Evolutionary conservation across 306 rosid species (phyloP).

Genomic region (Gleditsia sinensis): DNA sequence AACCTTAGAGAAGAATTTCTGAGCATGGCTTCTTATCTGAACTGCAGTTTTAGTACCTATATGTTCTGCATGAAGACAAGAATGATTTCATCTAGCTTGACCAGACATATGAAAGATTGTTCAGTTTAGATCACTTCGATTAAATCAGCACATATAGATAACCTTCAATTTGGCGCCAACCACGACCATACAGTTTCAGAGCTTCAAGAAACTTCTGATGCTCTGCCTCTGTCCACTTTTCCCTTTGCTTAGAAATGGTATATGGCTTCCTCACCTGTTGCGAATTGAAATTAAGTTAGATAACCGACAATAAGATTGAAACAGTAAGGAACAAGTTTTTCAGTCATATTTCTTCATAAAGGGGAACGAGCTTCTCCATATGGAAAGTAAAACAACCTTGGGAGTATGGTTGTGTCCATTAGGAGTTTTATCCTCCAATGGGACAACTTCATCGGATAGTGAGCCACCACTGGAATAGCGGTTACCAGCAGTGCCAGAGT

Average conservation of each 20-base stretch:
- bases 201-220: conserved; percentile 95
- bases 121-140: background rate
- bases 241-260: conserved; percentile 93
- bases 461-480: conserved; percentile 45
- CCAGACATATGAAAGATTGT: background rate
- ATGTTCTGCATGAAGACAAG: conserved; percentile 77
- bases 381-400: conserved; percentile 59
- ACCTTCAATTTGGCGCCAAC: conserved; percentile 99
- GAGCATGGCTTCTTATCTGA: conserved; percentile 99
- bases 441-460: conserved; percentile 41
- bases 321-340: too few relatives aligned
- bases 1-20: conserved; percentile 98
- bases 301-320: conserved; percentile 11
- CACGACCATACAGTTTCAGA: conserved; percentile 92
- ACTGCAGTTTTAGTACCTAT: conserved; percentile 96
- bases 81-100: conserved; percentile 40
- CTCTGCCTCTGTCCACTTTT: conserved; percentile 97
- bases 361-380: background rate
- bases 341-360: too few relatives aligned
- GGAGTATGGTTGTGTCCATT: conserved; percentile 47
- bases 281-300: background rate
- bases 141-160: conserved; percentile 23
- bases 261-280: conserved; percentile 88
- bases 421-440: conserved; percentile 41
- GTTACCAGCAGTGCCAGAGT: conserved; percentile 32